These are phyloP conservation scores for Lablab purpureus DNA, from an alignment of 306 rosid species.

Conservation along the genomic window DNA sequence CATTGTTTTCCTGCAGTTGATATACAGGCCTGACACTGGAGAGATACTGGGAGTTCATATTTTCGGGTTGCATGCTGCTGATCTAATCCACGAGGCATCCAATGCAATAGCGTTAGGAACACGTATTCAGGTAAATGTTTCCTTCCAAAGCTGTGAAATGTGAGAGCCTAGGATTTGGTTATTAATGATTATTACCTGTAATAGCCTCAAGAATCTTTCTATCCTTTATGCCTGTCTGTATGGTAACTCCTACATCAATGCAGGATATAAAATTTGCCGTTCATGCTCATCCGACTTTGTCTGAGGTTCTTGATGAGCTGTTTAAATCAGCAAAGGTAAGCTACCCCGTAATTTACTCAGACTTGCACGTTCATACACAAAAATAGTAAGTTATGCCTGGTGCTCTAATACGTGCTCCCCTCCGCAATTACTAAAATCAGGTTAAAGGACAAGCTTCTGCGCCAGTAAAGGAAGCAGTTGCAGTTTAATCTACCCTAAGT, in stretches of 20 bases:
- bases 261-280: slow-evolving; percentile 82
- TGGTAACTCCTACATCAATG: slow-evolving; percentile 21
- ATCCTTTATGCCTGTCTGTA: background rate
- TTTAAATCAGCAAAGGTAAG: slow-evolving; percentile 88
- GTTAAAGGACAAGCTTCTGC: slow-evolving; percentile 63
- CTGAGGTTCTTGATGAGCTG: slow-evolving; percentile 85
- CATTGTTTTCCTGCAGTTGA: slow-evolving; percentile 70
- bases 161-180: background rate
- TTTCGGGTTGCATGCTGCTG: slow-evolving; percentile 98
- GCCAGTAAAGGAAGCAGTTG: slow-evolving; percentile 67
- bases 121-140: slow-evolving; percentile 71
- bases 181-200: slow-evolving; percentile 14
- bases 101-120: slow-evolving; percentile 92
- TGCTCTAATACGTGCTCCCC: background rate
- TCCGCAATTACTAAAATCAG: slow-evolving; percentile 57
- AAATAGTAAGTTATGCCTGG: slow-evolving; percentile 5
- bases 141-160: slow-evolving; percentile 3
- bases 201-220: background rate
- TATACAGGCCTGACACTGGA: slow-evolving; percentile 96
- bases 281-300: slow-evolving; percentile 91
- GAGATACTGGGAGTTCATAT: slow-evolving; percentile 97
- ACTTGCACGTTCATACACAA: background rate
- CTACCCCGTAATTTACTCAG: slow-evolving; percentile 13
- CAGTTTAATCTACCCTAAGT: slow-evolving; percentile 65
- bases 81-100: slow-evolving; percentile 98